Evolutionary conservation across 371 early-diverging fungal genomes (phyloP), one percentile per base, ranked within the genome.

Genomic region (Syncephalastrum racemosum): DNA sequence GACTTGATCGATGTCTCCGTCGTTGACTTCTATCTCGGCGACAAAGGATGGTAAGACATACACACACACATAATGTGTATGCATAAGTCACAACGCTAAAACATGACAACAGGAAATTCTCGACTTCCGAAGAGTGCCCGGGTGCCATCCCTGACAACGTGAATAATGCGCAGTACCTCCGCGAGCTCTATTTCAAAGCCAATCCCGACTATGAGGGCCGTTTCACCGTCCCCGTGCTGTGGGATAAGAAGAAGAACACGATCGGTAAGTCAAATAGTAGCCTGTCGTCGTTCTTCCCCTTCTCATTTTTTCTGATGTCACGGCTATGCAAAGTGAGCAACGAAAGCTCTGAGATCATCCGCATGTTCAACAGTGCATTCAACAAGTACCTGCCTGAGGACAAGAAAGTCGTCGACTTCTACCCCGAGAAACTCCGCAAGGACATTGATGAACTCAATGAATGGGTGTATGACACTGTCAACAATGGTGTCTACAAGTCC

Each of bases 341-440:
- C 73, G 98, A 98, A 70, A 87, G 88, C 58, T 88, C 90, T 4
- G 98, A 98, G 70, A 95, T 98, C 59, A 96, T 98, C 58, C 87
- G 97, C 40, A 93, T 96, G 81, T 78, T 97, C 60, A 96, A 96
- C 79, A 80, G 83, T 3, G 90, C 81, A 4, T 98, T 97, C 60
- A 88, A 96, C 68, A 77, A 81, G 20, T 62, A 81, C 25, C 61
- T 88, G 2, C 81, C 87, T 31, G 78, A 83, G 18, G 86, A 87
- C 66, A 80, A 77, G 46, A 79, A 80, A 16, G 83, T 75, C 15
- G 45, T 88, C 48, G 82, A 86, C 51, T 92, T 77, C 53, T 96
- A 96, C 67, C 98, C 97, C 0, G 84, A 86, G 41, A 46, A 80
- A 19, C 79, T 94, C 60, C 79, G 70, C 18, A 44, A 63, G 12